A percentile compares a stretch with the other conserved stretches of the same genome.
Evolutionary conservation across 352 stramenopile genomes (phyloP).

Genomic region (Phytophthora tubulina): DNA sequence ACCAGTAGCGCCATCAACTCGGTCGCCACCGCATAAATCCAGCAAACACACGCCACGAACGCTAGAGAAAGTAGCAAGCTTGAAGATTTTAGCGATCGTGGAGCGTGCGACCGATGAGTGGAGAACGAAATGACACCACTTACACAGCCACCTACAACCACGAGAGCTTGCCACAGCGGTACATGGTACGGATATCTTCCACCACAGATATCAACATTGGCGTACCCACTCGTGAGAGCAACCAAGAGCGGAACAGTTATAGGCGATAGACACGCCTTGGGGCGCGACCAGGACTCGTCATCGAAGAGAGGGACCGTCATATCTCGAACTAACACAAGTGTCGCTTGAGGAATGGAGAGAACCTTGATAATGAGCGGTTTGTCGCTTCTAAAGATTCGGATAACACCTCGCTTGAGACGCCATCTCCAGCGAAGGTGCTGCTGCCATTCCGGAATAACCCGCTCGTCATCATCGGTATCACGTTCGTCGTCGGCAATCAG

Average conservation of each 20-base stretch:
- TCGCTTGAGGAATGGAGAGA: slow-evolving; percentile 58
- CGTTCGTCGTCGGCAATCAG: slow-evolving; percentile 65
- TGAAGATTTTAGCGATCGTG: slow-evolving; percentile 55
- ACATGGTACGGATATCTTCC: slow-evolving; percentile 37
- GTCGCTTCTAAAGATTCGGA: slow-evolving; percentile 53
- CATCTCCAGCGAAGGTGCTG: slow-evolving; percentile 81
- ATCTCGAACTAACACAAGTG: slow-evolving; percentile 67
- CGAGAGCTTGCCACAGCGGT: slow-evolving; percentile 55
- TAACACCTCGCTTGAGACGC: slow-evolving; percentile 62
- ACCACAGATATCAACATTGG: slow-evolving; percentile 35
- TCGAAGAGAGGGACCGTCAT: slow-evolving; percentile 79
- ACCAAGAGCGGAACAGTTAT: slow-evolving; percentile 90
- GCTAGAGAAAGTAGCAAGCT: slow-evolving; percentile 73
- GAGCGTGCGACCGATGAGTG: slow-evolving; percentile 71
- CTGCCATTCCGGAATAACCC: slow-evolving; percentile 67
- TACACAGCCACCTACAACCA: slow-evolving; percentile 39
- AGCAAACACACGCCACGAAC: slow-evolving; percentile 89
- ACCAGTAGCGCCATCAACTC: slow-evolving; percentile 89
- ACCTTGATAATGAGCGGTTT: slow-evolving; percentile 58
- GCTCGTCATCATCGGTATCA: slow-evolving; percentile 39
- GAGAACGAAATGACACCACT: slow-evolving; percentile 75
- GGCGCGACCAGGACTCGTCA: slow-evolving; percentile 77
- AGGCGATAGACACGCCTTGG: slow-evolving; percentile 85
- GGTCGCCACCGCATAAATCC: slow-evolving; percentile 92
- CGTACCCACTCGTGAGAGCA: slow-evolving; percentile 62